A percentile compares a stretch with the other conserved stretches of the same genome.
phyloP scores from a whole-genome alignment of 2,329 filamentous ascomycete genomes.

The Colletotrichum noveboracense region DNA sequence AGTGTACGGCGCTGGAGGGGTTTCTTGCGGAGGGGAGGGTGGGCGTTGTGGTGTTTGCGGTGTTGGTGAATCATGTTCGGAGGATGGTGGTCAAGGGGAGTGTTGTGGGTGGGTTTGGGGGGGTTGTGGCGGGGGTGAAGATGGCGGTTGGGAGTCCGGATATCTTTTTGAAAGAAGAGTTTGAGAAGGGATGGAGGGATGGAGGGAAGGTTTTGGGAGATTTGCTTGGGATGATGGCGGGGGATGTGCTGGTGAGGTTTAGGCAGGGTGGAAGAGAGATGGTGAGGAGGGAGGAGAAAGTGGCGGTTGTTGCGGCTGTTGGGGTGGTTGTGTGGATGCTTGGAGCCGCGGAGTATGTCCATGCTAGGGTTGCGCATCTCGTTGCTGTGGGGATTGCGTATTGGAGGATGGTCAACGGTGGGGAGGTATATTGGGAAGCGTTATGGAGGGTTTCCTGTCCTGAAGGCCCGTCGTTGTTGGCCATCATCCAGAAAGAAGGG shows the following conservation, averaged over 20 bases:
- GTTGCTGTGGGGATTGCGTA: conserved; percentile 31
- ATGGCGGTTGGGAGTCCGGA: conserved; percentile 39
- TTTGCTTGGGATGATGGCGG: not conserved
- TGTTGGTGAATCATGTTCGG: conserved; percentile 43
- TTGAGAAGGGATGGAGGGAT: not conserved
- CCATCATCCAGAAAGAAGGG: fast-evolving
- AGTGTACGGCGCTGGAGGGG: conserved; percentile 5
- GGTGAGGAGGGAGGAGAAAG: not conserved
- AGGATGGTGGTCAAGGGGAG: conserved; percentile 35
- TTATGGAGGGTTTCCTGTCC: not conserved
- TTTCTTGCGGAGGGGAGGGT: not conserved
- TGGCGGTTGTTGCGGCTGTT: not conserved
- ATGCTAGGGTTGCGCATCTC: conserved; percentile 30
- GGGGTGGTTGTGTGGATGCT: conserved; percentile 31
- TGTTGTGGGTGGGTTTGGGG: conserved; percentile 31
- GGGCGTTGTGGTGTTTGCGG: conserved; percentile 34
- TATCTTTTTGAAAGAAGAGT: conserved; percentile 34
- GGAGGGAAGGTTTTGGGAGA: not conserved
- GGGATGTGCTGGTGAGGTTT: not conserved
- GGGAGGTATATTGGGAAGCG: not conserved
- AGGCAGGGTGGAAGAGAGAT: no score
- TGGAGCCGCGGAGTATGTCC: conserved; percentile 31
- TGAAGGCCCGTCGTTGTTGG: fast-evolving
- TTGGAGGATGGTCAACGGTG: conserved; percentile 21
- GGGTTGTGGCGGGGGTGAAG: conserved; percentile 39